phyloP scores from a whole-genome alignment of 1,284 basidiomycete genomes.

The Agaricales sp. region DNA sequence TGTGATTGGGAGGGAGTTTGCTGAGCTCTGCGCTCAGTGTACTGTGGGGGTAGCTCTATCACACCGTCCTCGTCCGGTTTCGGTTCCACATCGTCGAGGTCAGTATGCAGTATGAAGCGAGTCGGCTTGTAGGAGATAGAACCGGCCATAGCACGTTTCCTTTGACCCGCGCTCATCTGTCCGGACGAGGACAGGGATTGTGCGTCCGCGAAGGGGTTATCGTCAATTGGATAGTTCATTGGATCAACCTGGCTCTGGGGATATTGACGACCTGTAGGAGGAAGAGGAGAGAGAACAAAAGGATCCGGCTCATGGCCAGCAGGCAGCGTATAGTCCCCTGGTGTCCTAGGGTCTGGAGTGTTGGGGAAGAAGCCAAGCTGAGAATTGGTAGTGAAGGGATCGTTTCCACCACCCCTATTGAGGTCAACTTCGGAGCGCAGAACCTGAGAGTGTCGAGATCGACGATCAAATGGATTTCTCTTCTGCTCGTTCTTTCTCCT shows the following conservation, averaged over 20 bases:
- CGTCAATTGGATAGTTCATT: not conserved
- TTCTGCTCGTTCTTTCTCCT: conserved; percentile 24
- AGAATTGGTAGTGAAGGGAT: conserved; percentile 3
- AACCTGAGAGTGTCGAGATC: conserved; percentile 17
- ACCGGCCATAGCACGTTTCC: conserved; percentile 26
- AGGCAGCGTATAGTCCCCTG: not conserved
- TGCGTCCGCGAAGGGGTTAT: conserved; percentile 4
- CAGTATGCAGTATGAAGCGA: conserved; percentile 56
- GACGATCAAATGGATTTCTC: conserved; percentile 13
- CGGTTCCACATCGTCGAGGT: conserved; percentile 44
- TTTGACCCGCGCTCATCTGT: conserved; percentile 27
- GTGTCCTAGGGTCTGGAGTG: conserved; percentile 2
- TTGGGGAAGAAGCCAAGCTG: conserved; percentile 6
- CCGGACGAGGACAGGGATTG: conserved; percentile 6
- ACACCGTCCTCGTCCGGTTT: conserved; percentile 41
- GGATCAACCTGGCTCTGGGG: not conserved
- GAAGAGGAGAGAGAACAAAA: not conserved
- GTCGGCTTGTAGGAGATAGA: conserved; percentile 13
- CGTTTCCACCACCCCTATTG: conserved; percentile 12
- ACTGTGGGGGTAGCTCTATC: conserved; percentile 69
- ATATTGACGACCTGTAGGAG: not conserved
- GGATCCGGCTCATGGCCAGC: not conserved
- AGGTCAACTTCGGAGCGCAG: conserved; percentile 17
- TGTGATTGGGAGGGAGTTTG: conserved; percentile 5
- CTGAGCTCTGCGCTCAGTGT: conserved; percentile 39